Base-by-base conservation (phyloP, 106 monocot species). In the Acorus calamus region DNA sequence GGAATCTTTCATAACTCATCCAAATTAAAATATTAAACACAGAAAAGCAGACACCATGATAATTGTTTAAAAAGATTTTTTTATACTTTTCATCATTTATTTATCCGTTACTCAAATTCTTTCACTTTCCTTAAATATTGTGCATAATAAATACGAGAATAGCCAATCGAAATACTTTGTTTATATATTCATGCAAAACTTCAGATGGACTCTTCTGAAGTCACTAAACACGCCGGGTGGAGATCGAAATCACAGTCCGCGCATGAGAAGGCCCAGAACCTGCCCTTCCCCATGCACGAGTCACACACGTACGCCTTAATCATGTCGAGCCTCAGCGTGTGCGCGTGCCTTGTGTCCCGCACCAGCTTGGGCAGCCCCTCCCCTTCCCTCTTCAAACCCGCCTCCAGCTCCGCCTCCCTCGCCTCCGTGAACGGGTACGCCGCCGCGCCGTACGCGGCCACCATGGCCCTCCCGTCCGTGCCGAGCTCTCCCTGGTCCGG, bases 221-320 rank as follows among this genome's bases (percentile, higher is more conserved):
- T 28, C 28, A 28, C 50, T 4, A 55, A 14, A 50, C 81, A 81
- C 7, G 53, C 8, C 2, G 81, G 77, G 45, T 80, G 80, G 14
- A 76, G 71, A 68, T 81, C 77, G 11, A 65, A 81, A 60, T 73
- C 60, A 53, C 81, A 73, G 5, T 52, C 52, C 13, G 50, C 56
- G 41, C 68, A 81, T 11, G 73, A 73, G 65, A 76, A 81, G 55
- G 65, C 77, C 72, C 81, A 81, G 14, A 59, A 49, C 49, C 65
- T 69, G 49, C 81, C 77, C 9, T 4, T 45, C 5, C 11, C 45
- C 7, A 52, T 5, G 54, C 80, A 80, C 8, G 14, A 50, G 62
- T 80, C 75, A 28, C 80, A 80, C 0, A 71, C 75, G 49, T 80
- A 80, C 28, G 61, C 57, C 57, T 53, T 67, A 4, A 70, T 61